phyloP scores from a whole-genome alignment of 768 basidiomycete genomes.

The Agrocybe pediades region DNA sequence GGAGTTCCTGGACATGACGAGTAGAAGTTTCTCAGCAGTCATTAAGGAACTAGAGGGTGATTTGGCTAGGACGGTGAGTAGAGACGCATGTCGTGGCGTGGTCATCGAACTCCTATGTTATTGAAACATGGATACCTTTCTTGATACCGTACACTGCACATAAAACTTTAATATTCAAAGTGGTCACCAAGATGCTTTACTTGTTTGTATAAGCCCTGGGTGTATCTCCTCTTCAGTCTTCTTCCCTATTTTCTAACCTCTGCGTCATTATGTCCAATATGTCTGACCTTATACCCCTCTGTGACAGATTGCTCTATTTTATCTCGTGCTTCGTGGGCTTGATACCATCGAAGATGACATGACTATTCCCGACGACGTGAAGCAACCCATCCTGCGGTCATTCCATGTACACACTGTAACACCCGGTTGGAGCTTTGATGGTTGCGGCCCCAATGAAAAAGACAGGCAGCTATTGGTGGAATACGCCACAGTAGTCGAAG shows the following conservation, averaged over 20 bases:
- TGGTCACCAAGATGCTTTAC: no score
- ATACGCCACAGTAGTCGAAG: conserved; percentile 79
- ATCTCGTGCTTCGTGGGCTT: conserved; percentile 90
- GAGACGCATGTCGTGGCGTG: conserved; percentile 4
- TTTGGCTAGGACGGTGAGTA: conserved; percentile 84
- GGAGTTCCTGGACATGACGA: conserved; percentile 86
- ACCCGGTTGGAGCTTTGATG: conserved; percentile 86
- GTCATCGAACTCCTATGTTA: background rate
- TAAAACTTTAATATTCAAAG: no score
- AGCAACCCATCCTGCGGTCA: conserved; percentile 81
- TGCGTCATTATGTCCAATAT: background rate
- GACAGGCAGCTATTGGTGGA: conserved; percentile 85
- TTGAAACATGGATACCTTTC: background rate
- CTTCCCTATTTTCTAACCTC: background rate
- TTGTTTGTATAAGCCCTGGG: no score
- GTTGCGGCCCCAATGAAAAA: conserved; percentile 83
- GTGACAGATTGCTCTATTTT: conserved; percentile 87
- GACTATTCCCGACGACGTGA: conserved; percentile 85
- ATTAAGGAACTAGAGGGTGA: conserved; percentile 97
- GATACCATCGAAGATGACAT: conserved; percentile 99
- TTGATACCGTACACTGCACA: no score
- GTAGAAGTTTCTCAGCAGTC: conserved; percentile 88
- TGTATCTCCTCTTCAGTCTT: background rate
- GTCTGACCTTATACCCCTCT: no score
- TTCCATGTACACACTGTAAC: conserved; percentile 81